A percentile compares a stretch with the other conserved stretches of the same genome.
Conservation (phyloP, 768 basidiomycete species). For the Rhizopogon roseolus region DNA sequence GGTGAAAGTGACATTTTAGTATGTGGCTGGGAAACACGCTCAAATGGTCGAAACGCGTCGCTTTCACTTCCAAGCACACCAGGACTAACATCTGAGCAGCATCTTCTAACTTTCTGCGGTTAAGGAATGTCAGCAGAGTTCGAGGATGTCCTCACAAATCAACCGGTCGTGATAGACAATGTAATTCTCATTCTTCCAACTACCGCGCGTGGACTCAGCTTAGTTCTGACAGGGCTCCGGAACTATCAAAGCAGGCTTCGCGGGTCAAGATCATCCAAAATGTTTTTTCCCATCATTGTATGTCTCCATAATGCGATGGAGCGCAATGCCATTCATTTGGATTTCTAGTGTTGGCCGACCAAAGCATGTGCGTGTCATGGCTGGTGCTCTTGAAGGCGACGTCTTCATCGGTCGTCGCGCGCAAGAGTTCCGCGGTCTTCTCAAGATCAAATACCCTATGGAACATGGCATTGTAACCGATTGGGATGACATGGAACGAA, state of each 20-base stretch:
- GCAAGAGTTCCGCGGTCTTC: slow-evolving; percentile 90
- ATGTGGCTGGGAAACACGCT: slow-evolving; percentile 1
- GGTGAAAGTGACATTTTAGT: neutral
- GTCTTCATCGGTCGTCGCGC: slow-evolving; percentile 94
- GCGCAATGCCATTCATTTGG: slow-evolving; percentile 16
- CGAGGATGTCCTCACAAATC: slow-evolving; percentile 94
- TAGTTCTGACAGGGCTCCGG: slow-evolving; percentile 78
- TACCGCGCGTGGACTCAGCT: slow-evolving; percentile 20
- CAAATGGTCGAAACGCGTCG: neutral
- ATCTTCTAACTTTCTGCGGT: neutral
- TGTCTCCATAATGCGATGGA: slow-evolving; percentile 35
- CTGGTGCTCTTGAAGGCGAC: slow-evolving; percentile 93
- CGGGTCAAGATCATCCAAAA: slow-evolving; percentile 98
- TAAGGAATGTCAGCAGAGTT: slow-evolving; percentile 76
- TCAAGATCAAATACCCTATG: slow-evolving; percentile 99
- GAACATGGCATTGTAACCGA: slow-evolving; percentile 98
- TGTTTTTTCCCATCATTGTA: slow-evolving; percentile 99
- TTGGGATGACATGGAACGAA: slow-evolving; percentile 99
- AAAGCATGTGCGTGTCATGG: slow-evolving; percentile 97
- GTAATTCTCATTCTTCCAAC: slow-evolving; percentile 39
- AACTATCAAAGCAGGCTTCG: slow-evolving; percentile 98
- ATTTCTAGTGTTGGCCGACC: slow-evolving; percentile 82
- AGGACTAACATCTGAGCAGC: neutral
- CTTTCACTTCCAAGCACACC: neutral
- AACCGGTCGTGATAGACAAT: slow-evolving; percentile 99